Evolutionary conservation across 352 stramenopile genomes (phyloP).

Genomic region (Phytopythium litorale): DNA sequence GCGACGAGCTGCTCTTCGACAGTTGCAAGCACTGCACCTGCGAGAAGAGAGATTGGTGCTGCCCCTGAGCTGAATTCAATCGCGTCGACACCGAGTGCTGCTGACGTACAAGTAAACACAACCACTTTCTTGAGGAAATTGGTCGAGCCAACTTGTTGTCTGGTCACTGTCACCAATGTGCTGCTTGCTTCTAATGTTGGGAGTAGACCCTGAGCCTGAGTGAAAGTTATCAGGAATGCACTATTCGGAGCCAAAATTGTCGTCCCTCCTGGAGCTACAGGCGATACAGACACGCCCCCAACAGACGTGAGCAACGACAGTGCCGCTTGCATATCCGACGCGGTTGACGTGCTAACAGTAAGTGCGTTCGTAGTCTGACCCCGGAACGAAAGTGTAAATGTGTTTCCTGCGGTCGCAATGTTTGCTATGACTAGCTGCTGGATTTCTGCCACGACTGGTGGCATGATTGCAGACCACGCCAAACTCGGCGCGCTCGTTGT

Average conservation of each 20-base stretch:
- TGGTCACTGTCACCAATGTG: slow-evolving; percentile 19
- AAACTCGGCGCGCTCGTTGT: slow-evolving; percentile 46
- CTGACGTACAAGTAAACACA: slow-evolving; percentile 48
- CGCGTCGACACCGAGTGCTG: slow-evolving; percentile 11
- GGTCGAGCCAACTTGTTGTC: slow-evolving; percentile 29
- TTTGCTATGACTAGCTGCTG: slow-evolving; percentile 41
- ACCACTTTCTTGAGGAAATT: slow-evolving; percentile 68
- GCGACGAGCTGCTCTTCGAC: slow-evolving; percentile 38
- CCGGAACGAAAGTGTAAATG: slow-evolving; percentile 58
- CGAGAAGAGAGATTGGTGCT: slow-evolving; percentile 7
- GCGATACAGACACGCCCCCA: slow-evolving; percentile 38
- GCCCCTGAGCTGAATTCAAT: slow-evolving; percentile 30
- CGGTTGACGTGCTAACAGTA: slow-evolving; percentile 31
- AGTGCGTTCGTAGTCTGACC: slow-evolving; percentile 26
- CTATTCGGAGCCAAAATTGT: slow-evolving; percentile 15
- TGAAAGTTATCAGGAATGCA: slow-evolving; percentile 59
- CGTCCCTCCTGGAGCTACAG: slow-evolving; percentile 7
- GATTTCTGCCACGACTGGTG: slow-evolving; percentile 26
- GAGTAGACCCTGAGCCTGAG: slow-evolving; percentile 36
- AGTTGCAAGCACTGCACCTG: slow-evolving; percentile 23
- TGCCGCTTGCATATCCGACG: slow-evolving; percentile 19
- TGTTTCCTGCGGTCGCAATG: slow-evolving; percentile 8
- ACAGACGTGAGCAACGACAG: slow-evolving; percentile 42
- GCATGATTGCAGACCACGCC: slow-evolving; percentile 47
- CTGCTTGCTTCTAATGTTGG: slow-evolving; percentile 27